Evolutionary conservation across 2,329 filamentous ascomycete species (phyloP).

Genomic region (Cytospora leucostoma): DNA sequence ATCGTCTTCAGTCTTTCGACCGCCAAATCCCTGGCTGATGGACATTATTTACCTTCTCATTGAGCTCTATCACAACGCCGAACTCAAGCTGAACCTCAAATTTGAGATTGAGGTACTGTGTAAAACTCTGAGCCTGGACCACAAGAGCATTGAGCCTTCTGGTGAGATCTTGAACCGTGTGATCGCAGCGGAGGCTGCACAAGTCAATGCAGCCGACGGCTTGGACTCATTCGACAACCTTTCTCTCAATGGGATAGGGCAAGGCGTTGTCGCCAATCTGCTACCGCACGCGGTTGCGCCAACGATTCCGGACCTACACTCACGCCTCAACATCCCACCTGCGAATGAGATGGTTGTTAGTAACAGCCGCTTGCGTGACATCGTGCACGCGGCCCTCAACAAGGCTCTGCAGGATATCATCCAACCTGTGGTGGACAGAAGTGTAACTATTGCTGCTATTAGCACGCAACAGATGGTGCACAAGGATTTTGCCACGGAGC

Average conservation of each 20-base stretch:
- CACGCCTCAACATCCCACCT: slow-evolving; percentile 77
- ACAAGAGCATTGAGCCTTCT: slow-evolving; percentile 87
- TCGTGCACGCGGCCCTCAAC: slow-evolving; percentile 83
- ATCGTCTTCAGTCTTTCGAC: slow-evolving; percentile 84
- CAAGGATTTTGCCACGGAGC: slow-evolving; percentile 94
- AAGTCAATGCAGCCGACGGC: slow-evolving; percentile 64
- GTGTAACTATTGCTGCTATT: slow-evolving; percentile 96
- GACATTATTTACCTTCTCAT: slow-evolving; percentile 90
- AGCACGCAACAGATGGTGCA: slow-evolving; percentile 93
- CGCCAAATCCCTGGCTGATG: slow-evolving; percentile 97
- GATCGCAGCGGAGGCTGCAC: slow-evolving; percentile 61
- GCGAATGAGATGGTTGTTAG: slow-evolving; percentile 78
- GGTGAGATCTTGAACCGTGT: slow-evolving; percentile 80
- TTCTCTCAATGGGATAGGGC: slow-evolving; percentile 71
- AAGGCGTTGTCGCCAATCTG: slow-evolving; percentile 70
- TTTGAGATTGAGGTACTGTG: slow-evolving; percentile 98
- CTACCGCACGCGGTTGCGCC: slow-evolving; percentile 77
- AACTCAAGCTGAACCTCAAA: slow-evolving; percentile 94
- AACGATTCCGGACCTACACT: slow-evolving; percentile 80
- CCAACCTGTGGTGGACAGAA: slow-evolving; percentile 93
- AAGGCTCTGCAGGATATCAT: slow-evolving; percentile 95
- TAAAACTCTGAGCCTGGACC: slow-evolving; percentile 87
- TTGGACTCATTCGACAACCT: slow-evolving; percentile 83
- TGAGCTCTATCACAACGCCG: slow-evolving; percentile 89
- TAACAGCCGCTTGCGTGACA: slow-evolving; percentile 66